phyloP scores from a whole-genome alignment of 1,284 basidiomycete genomes.

The Stygiomarasmius scandens region DNA sequence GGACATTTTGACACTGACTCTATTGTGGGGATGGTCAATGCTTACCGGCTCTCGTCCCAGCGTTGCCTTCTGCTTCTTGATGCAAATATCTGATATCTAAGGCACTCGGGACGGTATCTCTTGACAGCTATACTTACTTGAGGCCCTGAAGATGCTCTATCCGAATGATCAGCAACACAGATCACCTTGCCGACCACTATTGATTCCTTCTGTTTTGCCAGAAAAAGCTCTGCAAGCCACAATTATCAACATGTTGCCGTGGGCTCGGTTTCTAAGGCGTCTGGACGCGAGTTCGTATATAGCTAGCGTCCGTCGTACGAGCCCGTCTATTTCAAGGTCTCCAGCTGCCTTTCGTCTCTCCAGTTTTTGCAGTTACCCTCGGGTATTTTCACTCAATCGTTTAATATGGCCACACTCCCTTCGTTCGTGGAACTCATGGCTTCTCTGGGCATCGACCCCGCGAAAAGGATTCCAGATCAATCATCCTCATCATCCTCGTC shows the following conservation, averaged over 20 bases:
- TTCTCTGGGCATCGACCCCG: conserved; percentile 67
- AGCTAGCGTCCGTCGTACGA: conserved; percentile 28
- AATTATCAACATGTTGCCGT: conserved; percentile 53
- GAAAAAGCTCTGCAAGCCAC: conserved; percentile 36
- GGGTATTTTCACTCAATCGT: conserved; percentile 31
- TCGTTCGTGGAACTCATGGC: conserved; percentile 85
- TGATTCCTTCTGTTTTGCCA: conserved; percentile 40
- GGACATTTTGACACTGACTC: not conserved
- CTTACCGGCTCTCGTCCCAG: no score
- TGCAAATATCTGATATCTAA: conserved; percentile 1
- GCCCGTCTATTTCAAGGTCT: conserved; percentile 20
- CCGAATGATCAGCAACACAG: conserved; percentile 25
- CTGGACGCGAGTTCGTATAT: conserved; percentile 37
- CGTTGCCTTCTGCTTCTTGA: not conserved
- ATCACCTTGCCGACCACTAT: conserved; percentile 55
- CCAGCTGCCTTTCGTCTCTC: conserved; percentile 30
- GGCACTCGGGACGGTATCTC: conserved; percentile 3
- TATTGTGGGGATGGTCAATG: no score
- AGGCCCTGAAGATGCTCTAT: conserved; percentile 8
- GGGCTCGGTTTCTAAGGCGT: conserved; percentile 51
- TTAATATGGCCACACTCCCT: conserved; percentile 68
- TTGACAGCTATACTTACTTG: not conserved
- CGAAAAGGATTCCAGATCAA: conserved; percentile 32
- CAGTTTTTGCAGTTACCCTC: conserved; percentile 6
- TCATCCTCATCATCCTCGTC: conserved; percentile 39